phyloP scores from a whole-genome alignment of 345 rosid species.

The Anacardium occidentale region DNA sequence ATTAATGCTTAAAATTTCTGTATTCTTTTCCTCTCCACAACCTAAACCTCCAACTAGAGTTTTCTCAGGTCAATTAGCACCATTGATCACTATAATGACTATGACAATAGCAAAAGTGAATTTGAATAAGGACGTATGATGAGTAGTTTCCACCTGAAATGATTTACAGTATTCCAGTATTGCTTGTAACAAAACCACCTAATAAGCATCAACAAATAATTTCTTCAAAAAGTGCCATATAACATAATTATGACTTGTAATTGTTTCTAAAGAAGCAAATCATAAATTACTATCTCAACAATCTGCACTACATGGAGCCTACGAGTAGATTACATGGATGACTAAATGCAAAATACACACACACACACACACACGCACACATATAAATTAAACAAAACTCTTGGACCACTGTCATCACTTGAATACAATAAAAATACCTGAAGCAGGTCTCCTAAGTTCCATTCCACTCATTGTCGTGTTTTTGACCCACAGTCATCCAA shows the following conservation, averaged over 20 bases:
- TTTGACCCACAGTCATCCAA: constrained; percentile 43
- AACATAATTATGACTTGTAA: not conserved
- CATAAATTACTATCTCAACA: not conserved
- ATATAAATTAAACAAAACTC: not conserved
- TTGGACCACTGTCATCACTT: not conserved
- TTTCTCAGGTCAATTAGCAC: not conserved
- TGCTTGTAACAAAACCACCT: not conserved
- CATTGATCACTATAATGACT: not conserved
- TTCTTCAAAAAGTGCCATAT: not conserved
- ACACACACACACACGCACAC: too few relatives aligned
- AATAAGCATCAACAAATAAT: not conserved
- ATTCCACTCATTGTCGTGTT: constrained; percentile 57
- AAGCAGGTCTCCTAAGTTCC: constrained; percentile 47
- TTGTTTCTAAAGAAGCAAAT: too few relatives aligned
- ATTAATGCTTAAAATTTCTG: not conserved
- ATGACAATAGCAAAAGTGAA: too few relatives aligned
- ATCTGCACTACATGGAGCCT: not conserved
- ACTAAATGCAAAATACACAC: not conserved
- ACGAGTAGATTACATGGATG: not conserved
- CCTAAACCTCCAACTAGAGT: not conserved
- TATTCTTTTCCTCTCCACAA: not conserved
- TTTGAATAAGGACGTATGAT: not conserved
- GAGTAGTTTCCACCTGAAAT: not conserved
- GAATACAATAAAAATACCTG: constrained; percentile 41
- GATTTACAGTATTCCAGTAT: not conserved